Evolutionary conservation across 768 basidiomycete genomes (phyloP), one percentile per base, ranked within the genome.

Genomic region (Hygrocybe punicea): DNA sequence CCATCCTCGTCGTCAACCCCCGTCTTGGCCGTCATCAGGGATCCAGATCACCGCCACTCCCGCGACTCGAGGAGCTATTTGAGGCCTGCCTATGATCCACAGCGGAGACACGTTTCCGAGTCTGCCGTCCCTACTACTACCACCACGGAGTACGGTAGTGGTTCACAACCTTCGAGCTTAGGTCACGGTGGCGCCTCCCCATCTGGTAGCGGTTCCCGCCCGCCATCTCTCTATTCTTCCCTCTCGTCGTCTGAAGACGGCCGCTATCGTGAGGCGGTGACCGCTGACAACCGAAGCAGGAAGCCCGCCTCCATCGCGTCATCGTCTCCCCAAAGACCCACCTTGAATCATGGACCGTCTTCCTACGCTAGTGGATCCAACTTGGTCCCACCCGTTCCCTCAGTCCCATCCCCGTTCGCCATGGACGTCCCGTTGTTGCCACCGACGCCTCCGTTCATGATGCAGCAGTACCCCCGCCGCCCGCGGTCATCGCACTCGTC

Each of bases 391-490:
- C 71, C 76, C 6, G 67, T 80, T 10, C 76, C 70, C 2, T 60
- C 63, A 21, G 65, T 80, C 56, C 74, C 76, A 51, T 76, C 78
- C 8, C 72, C 78, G 39, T 78, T 75, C 56, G 71, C 78, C 53
- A 72, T 83, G 70, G 84, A 88, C 60, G 81, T 82, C 79, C 85
- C 87, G 6, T 73, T 90, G 9, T 76, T 90, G 29, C 88, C 88
- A 9, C 88, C 88, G 5, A 78, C 83, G 1, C 81, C 88, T 21
- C 86, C 88, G 11, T 90, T 89, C 70, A 88, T 89, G 84, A 78
- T 86, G 73, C 82, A 82, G 54, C 78, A 82, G 56, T 82, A 77
- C 56, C 77, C 81, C 29, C 75, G 78, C 21, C 70, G 68, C 33
- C 61, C 73, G 39, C 65, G 70, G 60, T 63, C 71, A 33, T 67